Base-by-base conservation (phyloP, 768 basidiomycete species). In the Boletus speciosus region DNA sequence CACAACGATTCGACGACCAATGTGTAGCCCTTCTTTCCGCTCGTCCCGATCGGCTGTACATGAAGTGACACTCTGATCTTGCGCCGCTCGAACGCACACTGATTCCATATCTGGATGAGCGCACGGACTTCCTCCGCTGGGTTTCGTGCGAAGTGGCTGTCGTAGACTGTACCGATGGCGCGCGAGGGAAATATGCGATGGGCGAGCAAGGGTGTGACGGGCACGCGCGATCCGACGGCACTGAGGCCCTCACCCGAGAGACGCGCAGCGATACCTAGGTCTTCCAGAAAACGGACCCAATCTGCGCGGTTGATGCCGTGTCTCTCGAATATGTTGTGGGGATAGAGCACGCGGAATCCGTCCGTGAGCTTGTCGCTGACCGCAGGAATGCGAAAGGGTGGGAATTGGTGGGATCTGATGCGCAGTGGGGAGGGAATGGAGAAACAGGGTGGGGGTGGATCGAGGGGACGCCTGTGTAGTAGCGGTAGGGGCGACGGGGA, bases 81-180 rank as follows among this genome's bases (percentile, higher is more conserved):
- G 35, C 68, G 68, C 31, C 68, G 60, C 54, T 71, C 68, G 12
- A 70, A 65, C 5, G 68, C 68, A 54, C 68, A 65, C 49, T 70
- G 58, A 23, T 71, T 70, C 68, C 68, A 70, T 14, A 71, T 52
- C 16, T 52, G 40, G 10, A 70, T 41, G 31, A 70, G 58, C 7
- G 68, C 66, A 45, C 57, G 52, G 31, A 71, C 64, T 35, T 70
- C 61, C 2, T 66, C 54, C 2, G 45, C 21, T 1, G 57, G 55
- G 38, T 21, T 60, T 37, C 61, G 61, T 31, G 44, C 44, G 37
- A 70, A 70, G 19, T 9, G 45, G 0, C 51, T 21, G 45, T 70
- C 61, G 43, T 70, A 70, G 9, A 50, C 45, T 14, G 47, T 43
- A 10, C 66, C 66, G 16, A 58, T 23, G 5, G 43, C 16, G 31